phyloP scores from a whole-genome alignment of 2,329 filamentous ascomycete genomes.

The Fusarium napiforme region DNA sequence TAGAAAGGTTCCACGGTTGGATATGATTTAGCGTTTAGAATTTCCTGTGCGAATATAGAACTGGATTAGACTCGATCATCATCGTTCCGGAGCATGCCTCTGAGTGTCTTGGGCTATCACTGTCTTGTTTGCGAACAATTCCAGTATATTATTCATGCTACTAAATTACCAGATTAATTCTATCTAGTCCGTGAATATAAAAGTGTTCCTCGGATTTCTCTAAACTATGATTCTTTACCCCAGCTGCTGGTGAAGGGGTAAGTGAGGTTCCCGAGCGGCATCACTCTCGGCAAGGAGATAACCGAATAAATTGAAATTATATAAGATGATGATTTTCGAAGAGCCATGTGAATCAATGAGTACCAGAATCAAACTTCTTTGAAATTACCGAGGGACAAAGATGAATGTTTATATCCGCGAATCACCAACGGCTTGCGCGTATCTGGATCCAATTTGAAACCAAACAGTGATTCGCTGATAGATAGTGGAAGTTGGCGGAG shows the following conservation, averaged over 20 bases:
- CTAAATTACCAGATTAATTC: background rate
- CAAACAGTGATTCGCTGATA: slow-evolving; percentile 25
- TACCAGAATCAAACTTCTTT: background rate
- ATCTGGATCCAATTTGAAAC: slow-evolving; percentile 11
- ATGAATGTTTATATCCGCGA: slow-evolving; percentile 3
- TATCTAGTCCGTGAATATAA: background rate
- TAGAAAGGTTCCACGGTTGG: background rate
- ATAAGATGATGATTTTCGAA: background rate
- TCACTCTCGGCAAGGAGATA: background rate
- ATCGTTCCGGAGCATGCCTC: background rate
- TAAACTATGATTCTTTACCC: background rate
- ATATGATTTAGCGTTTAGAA: background rate
- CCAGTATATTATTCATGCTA: background rate
- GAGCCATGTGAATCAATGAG: background rate
- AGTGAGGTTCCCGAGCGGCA: background rate
- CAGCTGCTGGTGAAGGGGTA: background rate
- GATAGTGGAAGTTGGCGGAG: slow-evolving; percentile 14
- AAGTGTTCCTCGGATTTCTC: background rate
- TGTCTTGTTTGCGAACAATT: background rate
- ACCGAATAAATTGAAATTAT: background rate
- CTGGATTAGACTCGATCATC: background rate
- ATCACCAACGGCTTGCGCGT: slow-evolving; percentile 1
- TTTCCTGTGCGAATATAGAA: slow-evolving; percentile 9
- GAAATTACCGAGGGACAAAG: background rate
- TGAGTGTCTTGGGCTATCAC: background rate